Conservation (phyloP, 345 rosid species). For the Lenwebbia sp. region DNA sequence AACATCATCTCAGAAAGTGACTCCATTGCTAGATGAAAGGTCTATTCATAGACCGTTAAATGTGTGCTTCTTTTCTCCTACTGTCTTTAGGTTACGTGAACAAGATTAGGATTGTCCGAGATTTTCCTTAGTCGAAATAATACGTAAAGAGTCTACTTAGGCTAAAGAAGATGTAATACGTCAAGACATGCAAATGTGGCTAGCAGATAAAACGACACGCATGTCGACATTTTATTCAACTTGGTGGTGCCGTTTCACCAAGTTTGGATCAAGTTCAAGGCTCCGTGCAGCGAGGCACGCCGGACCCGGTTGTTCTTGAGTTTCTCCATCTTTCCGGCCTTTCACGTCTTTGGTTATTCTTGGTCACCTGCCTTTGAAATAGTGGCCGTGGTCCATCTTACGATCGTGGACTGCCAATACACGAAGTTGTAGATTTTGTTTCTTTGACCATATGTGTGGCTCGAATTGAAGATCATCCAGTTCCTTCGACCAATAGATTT, state of each 20-base stretch:
- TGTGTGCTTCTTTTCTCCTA: neutral
- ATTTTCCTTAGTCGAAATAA: neutral
- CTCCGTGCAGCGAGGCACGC: neutral
- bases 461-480: neutral
- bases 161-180: neutral
- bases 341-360: neutral
- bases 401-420: neutral
- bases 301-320: neutral
- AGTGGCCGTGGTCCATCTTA: neutral
- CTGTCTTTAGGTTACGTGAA: neutral
- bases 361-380: neutral
- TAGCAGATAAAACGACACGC: neutral
- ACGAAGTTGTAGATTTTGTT: neutral
- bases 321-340: neutral
- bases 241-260: neutral
- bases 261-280: neutral
- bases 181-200: neutral
- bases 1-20: neutral
- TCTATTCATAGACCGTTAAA: neutral
- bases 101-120: neutral
- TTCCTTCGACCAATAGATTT: neutral
- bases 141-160: neutral
- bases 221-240: neutral
- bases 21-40: neutral
- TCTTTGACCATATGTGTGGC: neutral